Base-by-base conservation (phyloP, 768 basidiomycete genomes). In the Suillus spraguei region DNA sequence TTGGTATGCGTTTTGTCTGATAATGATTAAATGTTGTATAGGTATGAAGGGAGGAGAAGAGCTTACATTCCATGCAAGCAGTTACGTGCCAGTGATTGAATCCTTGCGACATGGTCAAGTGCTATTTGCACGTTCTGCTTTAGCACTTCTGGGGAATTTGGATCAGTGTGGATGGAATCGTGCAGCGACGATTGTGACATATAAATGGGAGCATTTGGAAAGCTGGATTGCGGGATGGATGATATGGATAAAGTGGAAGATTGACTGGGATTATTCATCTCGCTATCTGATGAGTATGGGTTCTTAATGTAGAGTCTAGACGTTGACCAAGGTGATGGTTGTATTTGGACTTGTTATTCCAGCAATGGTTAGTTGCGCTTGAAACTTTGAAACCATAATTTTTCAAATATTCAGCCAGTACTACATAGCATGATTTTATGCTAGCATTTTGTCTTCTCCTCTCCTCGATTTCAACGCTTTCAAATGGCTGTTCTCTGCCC, bases 1-100 rank as follows among this genome's bases (percentile, higher is more conserved):
- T 62, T 84, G 84, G 72, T 89, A 90, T 28, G 88, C 87, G 44
- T 84, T 81, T 72, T 88, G 84, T 63, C 87, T 89, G 67, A 2
- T 32, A 41, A 39, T n/a, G 0, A 22, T 49, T 10, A 22, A 35
- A 22, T 9, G 46, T n/a, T n/a, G 7, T 20, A n/a, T 33, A 16
- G n/a, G 14, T 5, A 11, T 13, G 28, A 41, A 0, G 10, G 5
- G 3, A 8, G 24, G 11, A 14, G 39, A 24, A 33, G 35, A 9
- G 76, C 85, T 65, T 72, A 90, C 89, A 89, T 83, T 50, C 82
- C 83, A 16, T 75, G 71, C 35, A 87, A 68, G 10, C 83, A 80
- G 46, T 73, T 80, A 56, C 82, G 78, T 0, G 87, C 84, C 3
- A 84, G 73, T 2, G 71, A 71, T 64, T 85, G 83, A 2, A 89